phyloP scores from a whole-genome alignment of 2,329 filamentous ascomycete genomes.

The Rutstroemia sp. region DNA sequence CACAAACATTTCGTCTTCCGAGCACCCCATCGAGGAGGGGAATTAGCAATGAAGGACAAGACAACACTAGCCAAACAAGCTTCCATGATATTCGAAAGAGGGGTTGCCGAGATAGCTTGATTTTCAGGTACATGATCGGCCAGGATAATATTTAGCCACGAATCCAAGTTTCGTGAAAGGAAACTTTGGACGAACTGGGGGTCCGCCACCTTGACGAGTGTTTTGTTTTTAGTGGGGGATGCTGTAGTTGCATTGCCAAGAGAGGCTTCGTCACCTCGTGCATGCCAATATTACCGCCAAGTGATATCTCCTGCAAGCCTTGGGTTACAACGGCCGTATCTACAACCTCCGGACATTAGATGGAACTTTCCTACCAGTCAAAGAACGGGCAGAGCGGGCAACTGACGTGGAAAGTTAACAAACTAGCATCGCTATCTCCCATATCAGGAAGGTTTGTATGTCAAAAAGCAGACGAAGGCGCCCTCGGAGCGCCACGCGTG shows the following conservation, averaged over 20 bases:
- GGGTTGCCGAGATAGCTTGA: neutral
- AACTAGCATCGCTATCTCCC: neutral
- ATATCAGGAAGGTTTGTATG: constrained; percentile 5
- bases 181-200: neutral
- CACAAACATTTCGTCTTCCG: neutral
- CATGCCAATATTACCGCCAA: neutral
- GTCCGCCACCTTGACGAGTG: neutral
- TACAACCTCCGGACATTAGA: neutral
- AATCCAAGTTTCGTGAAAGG: too few relatives aligned
- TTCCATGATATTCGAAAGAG: neutral
- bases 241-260: neutral
- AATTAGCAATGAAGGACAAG: neutral
- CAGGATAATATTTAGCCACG: neutral
- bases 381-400: too few relatives aligned
- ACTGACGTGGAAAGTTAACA: too few relatives aligned
- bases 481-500: neutral
- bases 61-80: neutral
- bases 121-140: neutral
- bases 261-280: neutral
- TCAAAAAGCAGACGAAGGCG: neutral
- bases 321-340: neutral
- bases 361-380: neutral
- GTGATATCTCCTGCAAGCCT: neutral
- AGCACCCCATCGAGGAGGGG: neutral
- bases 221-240: too few relatives aligned